Evolutionary conservation across 805 yeast species (phyloP).

Genomic region (Ascoidea tarda): DNA sequence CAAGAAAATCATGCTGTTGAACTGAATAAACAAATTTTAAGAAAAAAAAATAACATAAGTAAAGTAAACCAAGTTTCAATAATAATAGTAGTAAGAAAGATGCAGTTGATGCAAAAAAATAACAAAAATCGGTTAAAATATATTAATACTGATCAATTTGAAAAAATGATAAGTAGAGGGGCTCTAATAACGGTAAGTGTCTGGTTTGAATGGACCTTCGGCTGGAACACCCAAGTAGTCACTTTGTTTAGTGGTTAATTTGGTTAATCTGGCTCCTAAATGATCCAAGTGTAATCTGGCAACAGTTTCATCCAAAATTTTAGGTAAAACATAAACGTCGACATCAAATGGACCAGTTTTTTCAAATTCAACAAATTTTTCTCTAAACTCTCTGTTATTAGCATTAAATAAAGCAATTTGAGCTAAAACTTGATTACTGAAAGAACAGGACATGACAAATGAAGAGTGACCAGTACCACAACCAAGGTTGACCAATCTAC

Average conservation of each 20-base stretch:
- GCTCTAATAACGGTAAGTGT: slow-evolving; percentile 85
- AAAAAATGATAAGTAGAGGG: no score
- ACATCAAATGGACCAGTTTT: slow-evolving; percentile 82
- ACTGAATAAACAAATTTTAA: no score
- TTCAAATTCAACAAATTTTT: slow-evolving; percentile 75
- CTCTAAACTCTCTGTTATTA: slow-evolving; percentile 65
- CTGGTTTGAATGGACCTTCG: slow-evolving; percentile 97
- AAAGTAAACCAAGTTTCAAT: no score
- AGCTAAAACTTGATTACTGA: slow-evolving; percentile 98
- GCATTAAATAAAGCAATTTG: slow-evolving; percentile 96
- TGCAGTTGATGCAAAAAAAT: no score
- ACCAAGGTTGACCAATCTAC: slow-evolving; percentile 98
- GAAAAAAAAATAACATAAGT: no score
- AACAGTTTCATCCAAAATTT: slow-evolving; percentile 96
- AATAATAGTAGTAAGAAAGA: no score
- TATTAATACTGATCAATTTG: no score
- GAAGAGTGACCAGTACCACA: slow-evolving; percentile 99
- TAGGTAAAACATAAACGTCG: slow-evolving; percentile 95
- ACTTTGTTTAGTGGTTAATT: slow-evolving; percentile 67
- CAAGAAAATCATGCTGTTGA: no score
- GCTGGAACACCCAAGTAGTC: slow-evolving; percentile 86
- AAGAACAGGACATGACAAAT: slow-evolving; percentile 98
- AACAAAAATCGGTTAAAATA: no score
- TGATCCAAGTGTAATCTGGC: slow-evolving; percentile 94
- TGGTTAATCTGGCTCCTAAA: slow-evolving; percentile 79